phyloP scores from a whole-genome alignment of 768 basidiomycete genomes.

The Boletus subparvulus region DNA sequence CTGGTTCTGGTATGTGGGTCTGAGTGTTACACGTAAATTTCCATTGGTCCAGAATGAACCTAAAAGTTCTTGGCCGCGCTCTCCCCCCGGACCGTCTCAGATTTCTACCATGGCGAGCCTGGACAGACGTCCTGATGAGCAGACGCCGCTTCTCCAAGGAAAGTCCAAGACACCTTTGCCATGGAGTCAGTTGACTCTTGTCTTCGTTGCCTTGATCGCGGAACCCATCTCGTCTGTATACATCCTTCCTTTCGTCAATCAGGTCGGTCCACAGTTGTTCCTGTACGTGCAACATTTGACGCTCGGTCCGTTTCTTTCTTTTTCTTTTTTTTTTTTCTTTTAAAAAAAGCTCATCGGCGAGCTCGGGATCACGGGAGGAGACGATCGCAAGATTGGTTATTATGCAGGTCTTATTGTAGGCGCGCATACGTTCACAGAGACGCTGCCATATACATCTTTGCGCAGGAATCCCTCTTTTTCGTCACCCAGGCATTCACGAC shows the following conservation, averaged over 20 bases:
- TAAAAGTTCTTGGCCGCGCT: too few relatives aligned
- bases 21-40: too few relatives aligned
- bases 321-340: too few relatives aligned
- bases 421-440: slow-evolving; percentile 1
- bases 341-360: slow-evolving; percentile 53
- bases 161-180: slow-evolving; percentile 45
- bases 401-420: slow-evolving; percentile 62
- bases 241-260: slow-evolving; percentile 63
- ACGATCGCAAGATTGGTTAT: slow-evolving; percentile 64
- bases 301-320: neutral
- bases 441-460: neutral
- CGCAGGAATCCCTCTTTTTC: slow-evolving; percentile 63
- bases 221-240: slow-evolving; percentile 55
- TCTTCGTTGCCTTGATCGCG: slow-evolving; percentile 48
- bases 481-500: slow-evolving; percentile 55
- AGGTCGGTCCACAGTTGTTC: slow-evolving; percentile 34
- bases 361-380: slow-evolving; percentile 59
- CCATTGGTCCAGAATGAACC: too few relatives aligned
- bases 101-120: neutral
- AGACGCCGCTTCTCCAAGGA: slow-evolving; percentile 42
- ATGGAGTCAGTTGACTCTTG: slow-evolving; percentile 47
- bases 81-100: neutral
- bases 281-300: neutral
- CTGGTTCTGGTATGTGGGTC: too few relatives aligned
- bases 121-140: slow-evolving; percentile 44